phyloP scores from a whole-genome alignment of 1,139 yeast species.

The Sugiyamaella pinicola region DNA sequence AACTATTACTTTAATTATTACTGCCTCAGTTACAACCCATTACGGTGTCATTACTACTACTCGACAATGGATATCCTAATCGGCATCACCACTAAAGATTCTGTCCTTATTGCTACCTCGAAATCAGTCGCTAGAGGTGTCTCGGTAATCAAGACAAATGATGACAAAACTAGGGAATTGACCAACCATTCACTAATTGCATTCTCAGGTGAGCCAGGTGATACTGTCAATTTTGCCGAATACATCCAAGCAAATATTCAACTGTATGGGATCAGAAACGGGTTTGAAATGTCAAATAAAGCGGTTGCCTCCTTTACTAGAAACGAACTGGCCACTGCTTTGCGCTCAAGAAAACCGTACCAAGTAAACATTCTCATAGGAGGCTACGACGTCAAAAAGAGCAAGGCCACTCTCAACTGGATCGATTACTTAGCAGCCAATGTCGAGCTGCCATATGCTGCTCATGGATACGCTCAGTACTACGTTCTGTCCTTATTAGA shows the following conservation, averaged over 20 bases:
- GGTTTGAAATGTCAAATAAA: conserved; percentile 63
- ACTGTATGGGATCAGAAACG: conserved; percentile 83
- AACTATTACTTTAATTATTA: too few species aligned
- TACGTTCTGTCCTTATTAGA: conserved; percentile 88
- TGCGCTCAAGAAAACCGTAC: conserved; percentile 91
- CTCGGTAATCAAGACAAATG: conserved; percentile 79
- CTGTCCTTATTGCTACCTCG: conserved; percentile 86
- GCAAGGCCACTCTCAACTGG: conserved; percentile 75
- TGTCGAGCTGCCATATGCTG: conserved; percentile 90
- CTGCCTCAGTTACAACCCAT: too few species aligned
- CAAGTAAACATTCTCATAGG: conserved; percentile 89
- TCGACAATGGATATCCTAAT: conserved; percentile 78
- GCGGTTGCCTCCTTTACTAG: conserved; percentile 90
- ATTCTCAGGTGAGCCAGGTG: conserved; percentile 95
- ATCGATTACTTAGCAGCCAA: conserved; percentile 94
- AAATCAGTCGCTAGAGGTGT: conserved; percentile 95
- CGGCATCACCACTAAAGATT: conserved; percentile 80
- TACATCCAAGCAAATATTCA: conserved; percentile 91
- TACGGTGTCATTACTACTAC: not conserved
- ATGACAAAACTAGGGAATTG: conserved; percentile 81
- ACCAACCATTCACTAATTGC: conserved; percentile 83
- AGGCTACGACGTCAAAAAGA: conserved; percentile 70
- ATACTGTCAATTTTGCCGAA: conserved; percentile 93
- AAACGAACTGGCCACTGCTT: conserved; percentile 80
- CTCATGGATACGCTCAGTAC: conserved; percentile 96